These are phyloP conservation scores for Huntiella decipiens DNA, from an alignment of 2,329 filamentous ascomycete species.

Conservation along the genomic window DNA sequence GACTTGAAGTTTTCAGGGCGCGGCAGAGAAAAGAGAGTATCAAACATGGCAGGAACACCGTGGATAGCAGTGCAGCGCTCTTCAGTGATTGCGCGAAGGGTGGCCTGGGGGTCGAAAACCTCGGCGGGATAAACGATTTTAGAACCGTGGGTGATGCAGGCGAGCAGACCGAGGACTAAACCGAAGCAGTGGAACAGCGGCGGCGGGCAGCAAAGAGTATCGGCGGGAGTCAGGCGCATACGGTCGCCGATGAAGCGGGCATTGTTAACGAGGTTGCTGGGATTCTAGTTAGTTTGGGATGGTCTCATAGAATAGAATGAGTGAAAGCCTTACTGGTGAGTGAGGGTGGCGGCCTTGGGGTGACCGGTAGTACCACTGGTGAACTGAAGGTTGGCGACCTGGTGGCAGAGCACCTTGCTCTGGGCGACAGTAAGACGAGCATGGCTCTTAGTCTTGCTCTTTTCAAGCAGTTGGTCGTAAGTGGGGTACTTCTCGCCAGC, in stretches of 20 bases:
- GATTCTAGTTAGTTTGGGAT: constrained; percentile 6
- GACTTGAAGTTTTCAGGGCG: constrained; percentile 24
- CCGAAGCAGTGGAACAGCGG: constrained; percentile 79
- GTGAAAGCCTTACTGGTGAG: constrained; percentile 35
- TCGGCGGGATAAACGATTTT: constrained; percentile 61
- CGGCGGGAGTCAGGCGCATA: constrained; percentile 46
- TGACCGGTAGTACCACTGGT: constrained; percentile 57
- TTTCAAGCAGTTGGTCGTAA: constrained; percentile 38
- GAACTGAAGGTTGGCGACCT: constrained; percentile 58
- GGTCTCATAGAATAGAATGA: background rate
- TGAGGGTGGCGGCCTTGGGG: constrained; percentile 58
- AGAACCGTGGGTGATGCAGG: constrained; percentile 52
- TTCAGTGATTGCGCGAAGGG: constrained; percentile 45
- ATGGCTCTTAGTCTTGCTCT: constrained; percentile 29
- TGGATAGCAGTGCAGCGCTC: constrained; percentile 57
- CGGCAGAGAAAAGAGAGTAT: constrained; percentile 37
- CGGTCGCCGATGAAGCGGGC: constrained; percentile 54
- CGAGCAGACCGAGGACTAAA: constrained; percentile 56
- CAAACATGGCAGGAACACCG: constrained; percentile 73
- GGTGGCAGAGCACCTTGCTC: constrained; percentile 38
- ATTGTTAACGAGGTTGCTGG: constrained; percentile 43
- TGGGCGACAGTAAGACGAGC: constrained; percentile 33
- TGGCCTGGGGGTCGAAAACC: constrained; percentile 49
- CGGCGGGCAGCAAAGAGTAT: constrained; percentile 62
- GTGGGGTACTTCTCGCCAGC: constrained; percentile 34